Conservation (phyloP, 2,329 filamentous ascomycete species). For the Lachnellula cervina region DNA sequence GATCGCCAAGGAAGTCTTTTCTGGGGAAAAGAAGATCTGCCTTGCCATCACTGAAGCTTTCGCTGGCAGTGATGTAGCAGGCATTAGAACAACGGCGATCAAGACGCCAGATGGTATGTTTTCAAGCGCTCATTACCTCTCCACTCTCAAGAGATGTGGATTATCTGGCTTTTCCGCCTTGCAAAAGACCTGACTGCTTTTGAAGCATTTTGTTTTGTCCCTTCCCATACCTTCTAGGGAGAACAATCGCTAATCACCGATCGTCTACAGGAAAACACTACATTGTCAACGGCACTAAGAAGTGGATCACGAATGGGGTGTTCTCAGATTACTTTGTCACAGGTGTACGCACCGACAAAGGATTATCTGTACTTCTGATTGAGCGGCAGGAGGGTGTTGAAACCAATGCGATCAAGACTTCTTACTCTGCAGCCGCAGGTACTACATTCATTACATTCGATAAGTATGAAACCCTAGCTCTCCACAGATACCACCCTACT, state of each 20-base stretch:
- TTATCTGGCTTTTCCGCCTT: too few relatives aligned
- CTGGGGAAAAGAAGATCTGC: slow-evolving; percentile 82
- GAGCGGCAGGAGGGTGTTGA: slow-evolving; percentile 69
- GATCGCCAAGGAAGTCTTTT: slow-evolving; percentile 67
- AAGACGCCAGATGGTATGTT: slow-evolving; percentile 58
- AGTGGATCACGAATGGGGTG: slow-evolving; percentile 81
- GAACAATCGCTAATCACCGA: too few relatives aligned
- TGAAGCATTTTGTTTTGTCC: too few relatives aligned
- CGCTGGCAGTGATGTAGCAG: slow-evolving; percentile 77
- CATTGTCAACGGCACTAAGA: slow-evolving; percentile 72
- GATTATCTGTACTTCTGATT: slow-evolving; percentile 72
- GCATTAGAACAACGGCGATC: slow-evolving; percentile 70
- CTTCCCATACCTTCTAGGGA: too few relatives aligned
- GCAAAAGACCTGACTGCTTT: too few relatives aligned
- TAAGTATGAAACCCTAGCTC: slow-evolving; percentile 3
- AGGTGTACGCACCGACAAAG: slow-evolving; percentile 73
- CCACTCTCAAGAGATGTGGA: too few relatives aligned
- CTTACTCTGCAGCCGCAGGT: slow-evolving; percentile 73
- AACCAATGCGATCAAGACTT: slow-evolving; percentile 74
- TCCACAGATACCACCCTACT: background rate
- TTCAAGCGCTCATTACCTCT: too few relatives aligned
- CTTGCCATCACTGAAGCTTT: slow-evolving; percentile 86
- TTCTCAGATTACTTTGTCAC: slow-evolving; percentile 81
- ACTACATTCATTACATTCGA: slow-evolving; percentile 54
- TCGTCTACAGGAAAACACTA: slow-evolving; percentile 51